Evolutionary conservation across 176 grass and related monocot genomes (phyloP).

Genomic region (Carex parvula): DNA sequence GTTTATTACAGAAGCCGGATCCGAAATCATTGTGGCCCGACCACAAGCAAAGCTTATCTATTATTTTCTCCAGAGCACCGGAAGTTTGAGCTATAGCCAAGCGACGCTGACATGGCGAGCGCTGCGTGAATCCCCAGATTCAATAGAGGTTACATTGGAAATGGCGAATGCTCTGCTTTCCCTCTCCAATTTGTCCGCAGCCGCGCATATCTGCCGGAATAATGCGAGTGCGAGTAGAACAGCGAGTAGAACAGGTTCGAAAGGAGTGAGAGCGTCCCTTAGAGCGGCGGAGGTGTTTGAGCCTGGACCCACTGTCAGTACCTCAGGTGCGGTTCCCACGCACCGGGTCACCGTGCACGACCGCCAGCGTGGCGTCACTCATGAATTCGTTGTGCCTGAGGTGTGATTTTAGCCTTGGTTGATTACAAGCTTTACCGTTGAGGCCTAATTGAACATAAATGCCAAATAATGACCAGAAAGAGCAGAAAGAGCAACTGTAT

Average conservation of each 20-base stretch:
- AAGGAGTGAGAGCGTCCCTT: constrained; percentile 14
- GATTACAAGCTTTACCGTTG: neutral
- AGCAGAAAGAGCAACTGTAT: neutral
- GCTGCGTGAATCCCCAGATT: constrained; percentile 1
- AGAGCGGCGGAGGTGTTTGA: constrained; percentile 20
- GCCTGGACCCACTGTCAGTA: neutral
- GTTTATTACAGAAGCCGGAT: neutral
- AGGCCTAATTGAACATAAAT: neutral
- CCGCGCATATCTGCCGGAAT: neutral
- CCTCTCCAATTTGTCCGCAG: constrained; percentile 11
- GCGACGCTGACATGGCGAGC: constrained; percentile 5
- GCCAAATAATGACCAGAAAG: neutral
- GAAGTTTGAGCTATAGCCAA: neutral
- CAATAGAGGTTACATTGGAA: neutral
- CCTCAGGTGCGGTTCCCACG: constrained; percentile 21
- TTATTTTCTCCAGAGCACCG: neutral
- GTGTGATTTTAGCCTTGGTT: constrained; percentile 24
- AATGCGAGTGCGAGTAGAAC: neutral
- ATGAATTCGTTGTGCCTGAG: constrained; percentile 90
- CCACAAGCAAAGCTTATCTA: constrained; percentile 6
- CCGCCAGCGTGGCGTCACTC: constrained; percentile 62
- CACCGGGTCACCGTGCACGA: constrained; percentile 94
- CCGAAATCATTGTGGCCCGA: neutral
- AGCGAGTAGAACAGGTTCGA: neutral
- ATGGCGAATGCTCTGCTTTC: constrained; percentile 24